Conservation (phyloP, 306 rosid species). For the Senna siamea region DNA sequence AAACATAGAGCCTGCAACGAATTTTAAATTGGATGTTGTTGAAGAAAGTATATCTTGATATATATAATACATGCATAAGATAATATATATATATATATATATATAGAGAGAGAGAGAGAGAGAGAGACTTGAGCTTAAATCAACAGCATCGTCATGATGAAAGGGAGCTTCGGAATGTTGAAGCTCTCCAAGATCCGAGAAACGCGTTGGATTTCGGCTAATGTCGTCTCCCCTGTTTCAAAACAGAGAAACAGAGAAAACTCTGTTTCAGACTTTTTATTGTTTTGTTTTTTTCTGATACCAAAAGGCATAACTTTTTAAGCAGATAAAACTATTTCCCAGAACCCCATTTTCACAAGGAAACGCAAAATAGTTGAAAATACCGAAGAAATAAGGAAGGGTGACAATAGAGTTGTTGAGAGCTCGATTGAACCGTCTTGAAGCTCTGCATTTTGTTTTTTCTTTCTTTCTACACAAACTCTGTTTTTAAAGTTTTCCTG, state of each 20-base stretch:
- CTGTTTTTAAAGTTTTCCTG: background rate
- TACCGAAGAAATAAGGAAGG: constrained; percentile 66
- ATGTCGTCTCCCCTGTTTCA: constrained; percentile 74
- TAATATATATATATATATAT: background rate
- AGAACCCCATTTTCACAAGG: background rate
- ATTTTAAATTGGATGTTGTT: constrained; percentile 17
- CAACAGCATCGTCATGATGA: constrained; percentile 69
- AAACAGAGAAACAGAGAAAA: constrained; percentile 42
- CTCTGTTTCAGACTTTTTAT: constrained; percentile 25
- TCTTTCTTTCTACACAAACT: background rate
- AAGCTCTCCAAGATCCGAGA: constrained; percentile 68
- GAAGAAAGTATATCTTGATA: too few relatives aligned
- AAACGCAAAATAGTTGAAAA: background rate
- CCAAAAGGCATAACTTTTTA: background rate
- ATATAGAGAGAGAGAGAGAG: constrained; percentile 18
- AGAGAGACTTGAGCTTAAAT: constrained; percentile 76
- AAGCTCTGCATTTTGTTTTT: constrained; percentile 71
- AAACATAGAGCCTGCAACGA: constrained; percentile 60
- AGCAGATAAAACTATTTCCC: too few relatives aligned
- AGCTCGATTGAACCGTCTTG: constrained; percentile 52
- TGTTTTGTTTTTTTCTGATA: background rate
- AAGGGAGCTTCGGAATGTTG: constrained; percentile 64
- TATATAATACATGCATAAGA: too few relatives aligned
- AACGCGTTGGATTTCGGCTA: constrained; percentile 54
- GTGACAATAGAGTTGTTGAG: constrained; percentile 51